Evolutionary conservation across 2,329 filamentous ascomycete genomes (phyloP).

Genomic region (Venturia pyrina): DNA sequence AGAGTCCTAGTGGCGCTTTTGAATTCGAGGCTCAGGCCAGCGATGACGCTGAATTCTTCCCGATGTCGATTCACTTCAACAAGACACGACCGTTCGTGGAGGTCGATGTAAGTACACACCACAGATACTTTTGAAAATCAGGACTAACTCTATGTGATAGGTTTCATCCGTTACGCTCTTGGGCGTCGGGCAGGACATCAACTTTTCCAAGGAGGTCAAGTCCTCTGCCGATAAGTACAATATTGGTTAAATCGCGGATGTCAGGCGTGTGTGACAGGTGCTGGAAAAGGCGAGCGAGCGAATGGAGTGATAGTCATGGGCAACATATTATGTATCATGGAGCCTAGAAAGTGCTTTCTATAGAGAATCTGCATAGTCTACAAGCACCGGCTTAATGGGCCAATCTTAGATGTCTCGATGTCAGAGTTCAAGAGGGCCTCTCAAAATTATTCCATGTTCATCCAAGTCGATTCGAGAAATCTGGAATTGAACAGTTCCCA

Average conservation of each 20-base stretch:
- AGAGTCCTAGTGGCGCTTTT: constrained; percentile 76
- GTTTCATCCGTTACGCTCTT: constrained; percentile 60
- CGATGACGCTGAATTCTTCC: constrained; percentile 94
- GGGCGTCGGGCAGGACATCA: constrained; percentile 67
- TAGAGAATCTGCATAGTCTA: not conserved
- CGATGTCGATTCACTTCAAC: constrained; percentile 83
- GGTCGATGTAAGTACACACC: constrained; percentile 65
- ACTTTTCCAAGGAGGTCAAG: constrained; percentile 74
- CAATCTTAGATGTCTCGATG: not conserved
- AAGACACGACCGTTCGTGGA: constrained; percentile 82
- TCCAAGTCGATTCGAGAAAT: too few species aligned
- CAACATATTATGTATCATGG: not conserved
- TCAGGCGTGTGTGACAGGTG: not conserved
- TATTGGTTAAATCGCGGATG: constrained; percentile 38
- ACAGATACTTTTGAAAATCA: not conserved
- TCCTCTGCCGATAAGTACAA: constrained; percentile 66
- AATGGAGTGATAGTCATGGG: not conserved
- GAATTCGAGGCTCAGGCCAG: constrained; percentile 87
- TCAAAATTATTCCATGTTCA: too few species aligned
- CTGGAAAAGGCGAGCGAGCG: not conserved
- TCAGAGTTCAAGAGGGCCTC: too few species aligned
- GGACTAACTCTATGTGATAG: constrained; percentile 26
- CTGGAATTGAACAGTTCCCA: too few species aligned
- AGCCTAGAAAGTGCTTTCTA: not conserved
- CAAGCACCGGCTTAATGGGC: not conserved